A percentile compares a stretch with the other conserved stretches of the same genome.
phyloP scores from a whole-genome alignment of 2,329 filamentous ascomycete species.

The Emmonsia crescens region DNA sequence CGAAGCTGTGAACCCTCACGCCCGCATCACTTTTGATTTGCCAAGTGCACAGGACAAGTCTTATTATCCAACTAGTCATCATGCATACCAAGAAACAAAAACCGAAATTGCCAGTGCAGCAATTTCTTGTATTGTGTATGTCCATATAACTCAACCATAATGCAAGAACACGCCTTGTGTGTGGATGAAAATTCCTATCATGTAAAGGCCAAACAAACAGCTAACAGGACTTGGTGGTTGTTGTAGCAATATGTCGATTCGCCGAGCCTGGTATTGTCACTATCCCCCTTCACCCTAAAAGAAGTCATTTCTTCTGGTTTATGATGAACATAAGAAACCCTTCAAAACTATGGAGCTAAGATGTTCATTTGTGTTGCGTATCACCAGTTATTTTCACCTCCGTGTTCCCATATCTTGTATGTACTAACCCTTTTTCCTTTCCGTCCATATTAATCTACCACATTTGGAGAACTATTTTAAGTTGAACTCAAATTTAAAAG shows the following conservation, averaged over 20 bases:
- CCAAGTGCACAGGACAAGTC: not conserved
- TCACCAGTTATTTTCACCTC: slow-evolving; percentile 50
- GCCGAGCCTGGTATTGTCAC: slow-evolving; percentile 55
- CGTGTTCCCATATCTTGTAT: slow-evolving; percentile 50
- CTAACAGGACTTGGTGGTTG: slow-evolving; percentile 4
- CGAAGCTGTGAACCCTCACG: not conserved
- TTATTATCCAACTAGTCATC: not conserved
- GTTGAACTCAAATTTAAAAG: not conserved
- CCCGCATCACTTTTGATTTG: not conserved
- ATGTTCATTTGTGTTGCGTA: slow-evolving; percentile 6
- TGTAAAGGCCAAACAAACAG: slow-evolving; percentile 18
- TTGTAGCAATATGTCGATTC: slow-evolving; percentile 62
- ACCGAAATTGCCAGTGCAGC: slow-evolving; percentile 62
- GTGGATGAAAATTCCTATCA: not conserved
- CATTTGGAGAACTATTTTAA: not conserved
- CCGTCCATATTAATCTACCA: not conserved
- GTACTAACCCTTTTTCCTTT: slow-evolving; percentile 20
- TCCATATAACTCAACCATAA: slow-evolving; percentile 1
- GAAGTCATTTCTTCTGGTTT: not conserved
- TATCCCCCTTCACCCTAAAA: slow-evolving; percentile 10
- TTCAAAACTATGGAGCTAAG: slow-evolving; percentile 6
- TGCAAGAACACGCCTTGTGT: not conserved
- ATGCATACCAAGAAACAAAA: slow-evolving; percentile 4
- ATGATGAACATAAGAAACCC: not conserved
- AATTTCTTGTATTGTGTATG: slow-evolving; percentile 67